phyloP scores from a whole-genome alignment of 805 yeast genomes.

The Pichia heedii region DNA sequence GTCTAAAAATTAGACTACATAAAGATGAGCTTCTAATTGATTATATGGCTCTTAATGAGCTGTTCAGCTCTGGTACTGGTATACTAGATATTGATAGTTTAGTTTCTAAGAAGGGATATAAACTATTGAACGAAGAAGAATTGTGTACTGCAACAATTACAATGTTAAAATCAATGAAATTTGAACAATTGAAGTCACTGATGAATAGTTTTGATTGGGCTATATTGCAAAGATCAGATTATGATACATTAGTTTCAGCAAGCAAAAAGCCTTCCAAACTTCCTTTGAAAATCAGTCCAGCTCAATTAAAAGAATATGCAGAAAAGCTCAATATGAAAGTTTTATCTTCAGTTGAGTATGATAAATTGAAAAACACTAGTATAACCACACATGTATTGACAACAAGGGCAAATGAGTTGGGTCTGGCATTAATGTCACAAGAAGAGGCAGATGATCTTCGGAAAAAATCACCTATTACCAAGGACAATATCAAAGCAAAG shows the following conservation, averaged over 20 bases:
- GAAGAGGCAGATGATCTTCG: conserved; percentile 17
- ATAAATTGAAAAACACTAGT: conserved; percentile 20
- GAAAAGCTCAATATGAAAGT: conserved; percentile 27
- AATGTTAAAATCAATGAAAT: neutral
- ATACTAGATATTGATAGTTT: conserved; percentile 1
- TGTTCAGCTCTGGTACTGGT: conserved; percentile 4
- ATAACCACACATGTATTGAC: conserved; percentile 28
- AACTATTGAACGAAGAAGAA: conserved; percentile 26
- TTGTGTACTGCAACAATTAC: conserved; percentile 10
- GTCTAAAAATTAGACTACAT: neutral
- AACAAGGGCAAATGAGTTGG: conserved; percentile 32
- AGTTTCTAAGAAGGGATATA: conserved; percentile 22
- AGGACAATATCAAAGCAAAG: conserved; percentile 24
- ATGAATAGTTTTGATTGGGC: conserved; percentile 15
- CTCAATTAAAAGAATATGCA: conserved; percentile 14
- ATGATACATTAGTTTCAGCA: conserved; percentile 8
- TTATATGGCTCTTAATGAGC: conserved; percentile 1
- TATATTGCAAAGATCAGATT: conserved; percentile 10
- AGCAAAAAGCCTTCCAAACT: neutral
- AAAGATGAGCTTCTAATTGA: neutral
- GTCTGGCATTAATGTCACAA: conserved; percentile 28
- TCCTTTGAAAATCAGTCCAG: conserved; percentile 9
- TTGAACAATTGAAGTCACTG: neutral
- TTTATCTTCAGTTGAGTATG: conserved; percentile 26
- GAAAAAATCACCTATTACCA: conserved; percentile 7